Conservation (phyloP, 2,329 filamentous ascomycete species). For the Sphaceloma murrayae region DNA sequence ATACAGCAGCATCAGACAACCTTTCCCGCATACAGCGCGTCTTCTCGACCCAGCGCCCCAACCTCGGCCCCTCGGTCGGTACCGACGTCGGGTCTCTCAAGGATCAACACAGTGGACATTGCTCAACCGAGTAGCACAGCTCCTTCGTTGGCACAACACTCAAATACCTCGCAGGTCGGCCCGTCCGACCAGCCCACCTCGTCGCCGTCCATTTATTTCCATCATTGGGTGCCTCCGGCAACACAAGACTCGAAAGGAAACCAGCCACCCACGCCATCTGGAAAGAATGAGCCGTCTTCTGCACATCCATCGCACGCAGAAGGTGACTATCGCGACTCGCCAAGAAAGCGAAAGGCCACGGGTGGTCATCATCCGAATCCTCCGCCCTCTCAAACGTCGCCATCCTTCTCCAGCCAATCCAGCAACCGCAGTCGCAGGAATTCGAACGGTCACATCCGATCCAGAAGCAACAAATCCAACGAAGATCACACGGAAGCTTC, state of each 20-base stretch:
- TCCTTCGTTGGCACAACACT: conserved; percentile 32
- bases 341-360: conserved; percentile 73
- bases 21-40: conserved; percentile 32
- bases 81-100: conserved; percentile 39
- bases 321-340: conserved; percentile 60
- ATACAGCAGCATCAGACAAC: conserved; percentile 28
- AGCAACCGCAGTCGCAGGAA: conserved; percentile 40
- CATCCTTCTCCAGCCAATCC: conserved; percentile 46
- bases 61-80: conserved; percentile 37
- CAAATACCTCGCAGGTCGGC: conserved; percentile 40
- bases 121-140: conserved; percentile 20
- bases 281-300: conserved; percentile 42
- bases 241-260: conserved; percentile 50
- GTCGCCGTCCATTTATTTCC: conserved; percentile 75
- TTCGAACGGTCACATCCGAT: conserved; percentile 49
- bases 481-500: conserved; percentile 18
- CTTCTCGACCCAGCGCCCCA: conserved; percentile 26
- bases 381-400: conserved; percentile 41
- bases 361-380: conserved; percentile 44
- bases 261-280: conserved; percentile 64
- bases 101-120: conserved; percentile 45
- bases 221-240: conserved; percentile 81
- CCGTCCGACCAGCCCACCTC: conserved; percentile 55
- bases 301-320: conserved; percentile 45
- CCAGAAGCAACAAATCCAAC: conserved; percentile 53